Conservation (phyloP, 306 rosid genomes). For the Begonia loranthoides region DNA sequence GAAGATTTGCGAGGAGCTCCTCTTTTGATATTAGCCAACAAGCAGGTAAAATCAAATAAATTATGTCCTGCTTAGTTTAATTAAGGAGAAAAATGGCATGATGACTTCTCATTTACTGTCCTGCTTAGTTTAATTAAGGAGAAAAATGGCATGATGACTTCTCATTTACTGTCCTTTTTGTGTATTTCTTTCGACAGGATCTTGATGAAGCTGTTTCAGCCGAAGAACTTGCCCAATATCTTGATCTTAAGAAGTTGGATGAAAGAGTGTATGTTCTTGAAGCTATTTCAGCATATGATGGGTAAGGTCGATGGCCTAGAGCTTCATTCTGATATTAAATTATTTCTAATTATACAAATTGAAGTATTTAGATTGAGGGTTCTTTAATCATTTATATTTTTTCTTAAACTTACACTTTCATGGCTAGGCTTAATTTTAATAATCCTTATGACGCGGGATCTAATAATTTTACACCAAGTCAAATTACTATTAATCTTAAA, state of each 20-base stretch:
- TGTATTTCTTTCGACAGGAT: conserved; percentile 32
- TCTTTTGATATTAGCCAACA: conserved; percentile 86
- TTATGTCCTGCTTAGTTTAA: too few species aligned
- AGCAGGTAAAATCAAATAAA: conserved; percentile 40
- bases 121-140: conserved; percentile 3
- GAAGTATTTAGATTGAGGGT: too few species aligned
- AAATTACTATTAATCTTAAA: too few species aligned
- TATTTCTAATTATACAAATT: too few species aligned
- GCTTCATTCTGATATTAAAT: too few species aligned
- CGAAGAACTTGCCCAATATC: conserved; percentile 75
- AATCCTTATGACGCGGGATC: too few species aligned
- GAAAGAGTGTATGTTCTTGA: conserved; percentile 92
- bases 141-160: conserved; percentile 6
- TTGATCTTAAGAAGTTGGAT: conserved; percentile 87
- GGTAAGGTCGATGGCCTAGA: conserved; percentile 16
- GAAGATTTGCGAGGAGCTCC: conserved; percentile 99
- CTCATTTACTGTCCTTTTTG: not conserved
- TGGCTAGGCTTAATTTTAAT: too few species aligned
- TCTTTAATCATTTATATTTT: too few species aligned
- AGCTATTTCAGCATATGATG: conserved; percentile 90
- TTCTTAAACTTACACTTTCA: too few species aligned
- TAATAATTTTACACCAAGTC: too few species aligned
- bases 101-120: not conserved
- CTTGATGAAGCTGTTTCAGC: conserved; percentile 68
- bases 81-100: conserved; percentile 9